Conservation (phyloP, 2,329 filamentous ascomycete genomes). For the Penicillium capsulatum region DNA sequence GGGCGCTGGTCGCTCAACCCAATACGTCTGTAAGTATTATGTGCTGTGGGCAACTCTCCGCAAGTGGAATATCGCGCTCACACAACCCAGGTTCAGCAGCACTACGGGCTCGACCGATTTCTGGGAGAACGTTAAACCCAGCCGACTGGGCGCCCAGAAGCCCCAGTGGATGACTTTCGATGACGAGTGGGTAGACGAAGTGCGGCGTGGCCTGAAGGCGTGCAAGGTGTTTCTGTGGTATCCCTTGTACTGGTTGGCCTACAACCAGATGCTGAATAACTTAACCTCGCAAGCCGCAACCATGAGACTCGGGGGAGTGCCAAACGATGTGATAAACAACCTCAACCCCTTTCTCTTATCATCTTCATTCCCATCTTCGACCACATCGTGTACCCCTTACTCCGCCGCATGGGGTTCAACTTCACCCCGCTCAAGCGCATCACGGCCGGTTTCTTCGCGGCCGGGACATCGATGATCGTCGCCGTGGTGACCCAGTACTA, state of each 20-base stretch:
- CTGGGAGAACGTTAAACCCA: constrained; percentile 35
- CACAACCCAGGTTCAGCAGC: constrained; percentile 13
- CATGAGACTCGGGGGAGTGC: constrained; percentile 50
- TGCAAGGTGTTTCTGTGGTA: constrained; percentile 65
- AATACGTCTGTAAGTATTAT: constrained; percentile 47
- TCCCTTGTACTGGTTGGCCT: constrained; percentile 50
- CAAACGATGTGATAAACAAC: constrained; percentile 55
- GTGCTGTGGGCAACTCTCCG: too few relatives aligned
- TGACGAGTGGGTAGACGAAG: constrained; percentile 77
- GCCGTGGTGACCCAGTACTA: constrained; percentile 49
- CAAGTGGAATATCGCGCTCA: background rate
- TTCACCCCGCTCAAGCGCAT: constrained; percentile 55
- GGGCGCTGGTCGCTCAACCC: constrained; percentile 61
- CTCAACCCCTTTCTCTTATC: constrained; percentile 53
- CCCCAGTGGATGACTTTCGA: constrained; percentile 68
- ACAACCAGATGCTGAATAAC: constrained; percentile 55
- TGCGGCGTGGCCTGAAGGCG: constrained; percentile 64
- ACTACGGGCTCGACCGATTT: constrained; percentile 13
- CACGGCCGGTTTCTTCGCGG: constrained; percentile 48
- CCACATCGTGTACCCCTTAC: constrained; percentile 49
- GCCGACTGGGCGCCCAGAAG: constrained; percentile 18
- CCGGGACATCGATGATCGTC: constrained; percentile 47
- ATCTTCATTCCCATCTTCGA: constrained; percentile 55
- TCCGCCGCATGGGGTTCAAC: constrained; percentile 46
- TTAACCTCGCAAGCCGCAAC: constrained; percentile 54